Evolutionary conservation across 768 basidiomycete genomes (phyloP).

Genomic region (Jaapia argillacea): DNA sequence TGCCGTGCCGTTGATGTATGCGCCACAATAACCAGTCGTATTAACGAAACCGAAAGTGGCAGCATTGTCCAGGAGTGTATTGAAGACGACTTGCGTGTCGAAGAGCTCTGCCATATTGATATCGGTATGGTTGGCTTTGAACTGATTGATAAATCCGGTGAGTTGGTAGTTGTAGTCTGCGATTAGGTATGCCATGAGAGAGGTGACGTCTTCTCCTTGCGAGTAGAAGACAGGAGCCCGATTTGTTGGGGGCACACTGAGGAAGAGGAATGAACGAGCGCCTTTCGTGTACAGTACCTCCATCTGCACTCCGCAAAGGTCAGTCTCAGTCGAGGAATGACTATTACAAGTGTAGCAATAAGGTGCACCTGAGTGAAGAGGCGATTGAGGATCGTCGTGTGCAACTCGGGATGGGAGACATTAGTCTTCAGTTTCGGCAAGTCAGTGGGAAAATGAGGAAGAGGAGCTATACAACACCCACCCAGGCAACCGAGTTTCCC

Average conservation of each 20-base stretch:
- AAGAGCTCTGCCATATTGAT: slow-evolving; percentile 39
- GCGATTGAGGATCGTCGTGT: slow-evolving; percentile 20
- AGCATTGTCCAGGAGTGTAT: slow-evolving; percentile 43
- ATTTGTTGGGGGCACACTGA: slow-evolving; percentile 27
- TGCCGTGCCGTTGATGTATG: slow-evolving; percentile 49
- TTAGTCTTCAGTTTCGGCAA: no score
- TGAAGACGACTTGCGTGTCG: slow-evolving; percentile 50
- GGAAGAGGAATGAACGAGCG: slow-evolving; percentile 25
- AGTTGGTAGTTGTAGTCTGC: slow-evolving; percentile 44
- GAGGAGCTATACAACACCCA: no score
- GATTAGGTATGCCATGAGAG: slow-evolving; percentile 24
- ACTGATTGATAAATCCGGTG: slow-evolving; percentile 22
- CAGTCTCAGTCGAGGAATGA: no score
- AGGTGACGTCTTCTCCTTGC: slow-evolving; percentile 21
- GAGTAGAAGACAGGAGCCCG: slow-evolving; percentile 28
- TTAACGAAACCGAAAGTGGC: slow-evolving; percentile 47
- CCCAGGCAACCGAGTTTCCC: slow-evolving; percentile 42
- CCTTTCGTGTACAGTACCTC: slow-evolving; percentile 38
- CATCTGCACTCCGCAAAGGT: no score
- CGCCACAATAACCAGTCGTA: slow-evolving; percentile 45
- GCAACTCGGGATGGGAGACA: slow-evolving; percentile 23
- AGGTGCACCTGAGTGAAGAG: slow-evolving; percentile 23
- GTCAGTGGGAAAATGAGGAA: no score
- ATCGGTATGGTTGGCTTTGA: slow-evolving; percentile 30
- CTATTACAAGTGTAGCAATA: no score